A percentile compares a stretch with the other conserved stretches of the same genome.
phyloP scores from a whole-genome alignment of 345 rosid genomes.

The Aegle marmelos region DNA sequence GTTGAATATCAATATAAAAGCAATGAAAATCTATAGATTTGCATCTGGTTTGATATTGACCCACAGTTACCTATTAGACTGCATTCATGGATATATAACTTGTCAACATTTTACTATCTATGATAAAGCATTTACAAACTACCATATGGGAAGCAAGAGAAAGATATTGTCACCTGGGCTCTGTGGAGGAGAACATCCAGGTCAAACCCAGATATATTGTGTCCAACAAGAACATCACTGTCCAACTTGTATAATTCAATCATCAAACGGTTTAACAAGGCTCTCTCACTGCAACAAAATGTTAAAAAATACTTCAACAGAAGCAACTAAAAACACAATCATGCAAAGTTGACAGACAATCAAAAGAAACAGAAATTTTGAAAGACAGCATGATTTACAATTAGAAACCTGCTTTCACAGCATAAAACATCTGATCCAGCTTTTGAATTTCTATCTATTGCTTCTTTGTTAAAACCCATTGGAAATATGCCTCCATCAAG shows the following conservation, averaged over 20 bases:
- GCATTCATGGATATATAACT: not conserved
- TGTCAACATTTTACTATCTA: not conserved
- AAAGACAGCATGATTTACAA: constrained; percentile 11
- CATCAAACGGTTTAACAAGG: constrained; percentile 86
- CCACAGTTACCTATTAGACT: not conserved
- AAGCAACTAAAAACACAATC: not conserved
- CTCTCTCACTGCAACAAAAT: constrained; percentile 79
- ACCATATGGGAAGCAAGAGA: constrained; percentile 10
- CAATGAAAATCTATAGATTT: not conserved
- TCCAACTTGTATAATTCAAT: constrained; percentile 81
- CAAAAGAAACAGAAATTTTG: constrained; percentile 9
- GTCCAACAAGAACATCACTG: constrained; percentile 94
- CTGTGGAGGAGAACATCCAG: constrained; percentile 93
- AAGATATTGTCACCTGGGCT: constrained; percentile 60
- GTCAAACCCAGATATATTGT: constrained; percentile 97
- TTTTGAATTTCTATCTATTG: constrained; percentile 68
- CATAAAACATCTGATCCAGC: constrained; percentile 75
- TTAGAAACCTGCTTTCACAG: constrained; percentile 71
- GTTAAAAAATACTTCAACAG: constrained; percentile 7
- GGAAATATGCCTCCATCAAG: constrained; percentile 91
- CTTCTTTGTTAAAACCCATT: constrained; percentile 92
- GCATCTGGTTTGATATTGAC: not conserved
- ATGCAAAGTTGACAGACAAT: not conserved
- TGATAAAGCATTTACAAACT: no score
- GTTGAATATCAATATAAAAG: not conserved